These are phyloP conservation scores for Ambrosiella beaveri DNA, from an alignment of 2,329 filamentous ascomycete species.

Conservation along the genomic window DNA sequence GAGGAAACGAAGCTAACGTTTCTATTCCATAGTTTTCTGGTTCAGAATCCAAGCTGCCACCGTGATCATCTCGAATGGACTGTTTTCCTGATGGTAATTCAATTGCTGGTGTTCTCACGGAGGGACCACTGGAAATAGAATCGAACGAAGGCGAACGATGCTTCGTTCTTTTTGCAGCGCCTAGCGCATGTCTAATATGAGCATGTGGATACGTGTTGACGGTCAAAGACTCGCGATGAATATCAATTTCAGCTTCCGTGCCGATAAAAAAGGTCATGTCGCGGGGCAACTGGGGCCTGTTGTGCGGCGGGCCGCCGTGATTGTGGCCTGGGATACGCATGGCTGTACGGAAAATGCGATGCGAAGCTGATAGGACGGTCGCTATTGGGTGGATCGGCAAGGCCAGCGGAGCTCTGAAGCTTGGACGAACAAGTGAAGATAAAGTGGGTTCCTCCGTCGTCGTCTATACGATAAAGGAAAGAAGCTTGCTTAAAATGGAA, in stretches of 20 bases:
- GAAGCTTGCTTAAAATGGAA: not conserved
- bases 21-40: slow-evolving; percentile 7
- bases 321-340: not conserved
- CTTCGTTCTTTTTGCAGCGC: not conserved
- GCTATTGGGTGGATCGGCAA: no score
- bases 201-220: slow-evolving; percentile 1
- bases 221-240: not conserved
- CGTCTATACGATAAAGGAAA: not conserved
- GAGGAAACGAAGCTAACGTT: slow-evolving; percentile 1
- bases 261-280: slow-evolving; percentile 5
- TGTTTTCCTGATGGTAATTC: not conserved
- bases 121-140: not conserved
- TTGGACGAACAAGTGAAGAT: no score
- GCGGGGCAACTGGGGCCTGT: not conserved
- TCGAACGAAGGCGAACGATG: not conserved
- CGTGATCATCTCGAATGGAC: not conserved
- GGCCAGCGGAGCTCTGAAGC: no score
- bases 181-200: not conserved
- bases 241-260: slow-evolving; percentile 7
- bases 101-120: not conserved
- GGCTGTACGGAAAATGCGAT: not conserved
- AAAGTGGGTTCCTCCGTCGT: no score
- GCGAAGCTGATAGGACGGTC: no score
- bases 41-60: not conserved
- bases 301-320: not conserved